phyloP scores from a whole-genome alignment of 1,139 yeast genomes.

The Kurtzmaniella quercitrusa region DNA sequence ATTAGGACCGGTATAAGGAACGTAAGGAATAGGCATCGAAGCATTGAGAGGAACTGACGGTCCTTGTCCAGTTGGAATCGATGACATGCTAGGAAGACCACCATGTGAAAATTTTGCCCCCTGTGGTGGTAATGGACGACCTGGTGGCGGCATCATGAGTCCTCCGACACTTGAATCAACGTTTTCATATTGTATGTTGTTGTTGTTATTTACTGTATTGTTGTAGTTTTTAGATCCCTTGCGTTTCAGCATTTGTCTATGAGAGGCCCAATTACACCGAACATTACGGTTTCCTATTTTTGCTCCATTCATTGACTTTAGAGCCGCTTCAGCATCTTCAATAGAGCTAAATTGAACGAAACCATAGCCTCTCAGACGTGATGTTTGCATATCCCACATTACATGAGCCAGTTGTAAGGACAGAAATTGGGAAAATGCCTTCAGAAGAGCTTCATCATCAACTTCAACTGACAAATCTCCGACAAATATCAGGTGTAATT shows the following conservation, averaged over 20 bases:
- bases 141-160: not conserved
- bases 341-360: conserved; percentile 75
- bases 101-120: not conserved
- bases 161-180: not conserved
- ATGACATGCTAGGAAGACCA: too few relatives aligned
- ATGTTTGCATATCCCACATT: conserved; percentile 97
- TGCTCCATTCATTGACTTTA: conserved; percentile 72
- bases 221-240: conserved; percentile 10
- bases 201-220: not conserved
- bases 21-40: not conserved
- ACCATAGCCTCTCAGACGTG: conserved; percentile 88
- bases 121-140: not conserved
- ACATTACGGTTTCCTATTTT: conserved; percentile 71
- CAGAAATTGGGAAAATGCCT: conserved; percentile 56
- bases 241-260: conserved; percentile 36
- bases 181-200: not conserved
- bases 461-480: conserved; percentile 86
- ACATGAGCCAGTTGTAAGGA: conserved; percentile 82
- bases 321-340: conserved; percentile 71
- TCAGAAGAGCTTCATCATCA: conserved; percentile 66
- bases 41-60: not conserved
- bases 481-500: conserved; percentile 61
- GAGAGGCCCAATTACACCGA: conserved; percentile 88
- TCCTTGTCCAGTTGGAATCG: not conserved
- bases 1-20: not conserved